A percentile compares a stretch with the other conserved stretches of the same genome.
Conservation (phyloP, 805 yeast genomes). For the Candida insectorum region DNA sequence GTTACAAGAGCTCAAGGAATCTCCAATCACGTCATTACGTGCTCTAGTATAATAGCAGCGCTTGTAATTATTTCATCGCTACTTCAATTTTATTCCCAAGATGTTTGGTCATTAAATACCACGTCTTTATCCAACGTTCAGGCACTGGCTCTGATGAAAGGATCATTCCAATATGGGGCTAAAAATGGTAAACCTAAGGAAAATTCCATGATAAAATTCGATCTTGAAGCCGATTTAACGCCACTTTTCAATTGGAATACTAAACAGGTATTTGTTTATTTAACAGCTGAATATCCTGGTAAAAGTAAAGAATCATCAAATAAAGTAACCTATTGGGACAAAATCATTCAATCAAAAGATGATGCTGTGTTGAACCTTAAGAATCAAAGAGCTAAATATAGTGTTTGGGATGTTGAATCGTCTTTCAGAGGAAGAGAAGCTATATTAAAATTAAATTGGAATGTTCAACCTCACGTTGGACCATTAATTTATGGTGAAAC, state of each 20-base stretch:
- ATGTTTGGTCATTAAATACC: constrained; percentile 43
- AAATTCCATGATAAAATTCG: constrained; percentile 68
- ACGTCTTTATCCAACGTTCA: constrained; percentile 32
- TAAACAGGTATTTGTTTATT: constrained; percentile 88
- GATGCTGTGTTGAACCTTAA: constrained; percentile 55
- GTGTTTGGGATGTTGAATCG: constrained; percentile 81
- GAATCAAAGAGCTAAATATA: constrained; percentile 66
- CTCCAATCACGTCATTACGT: constrained; percentile 53
- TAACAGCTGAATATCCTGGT: constrained; percentile 80
- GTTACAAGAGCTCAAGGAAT: constrained; percentile 43
- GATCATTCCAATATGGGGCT: constrained; percentile 68
- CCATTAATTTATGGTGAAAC: constrained; percentile 67
- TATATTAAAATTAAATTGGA: constrained; percentile 74
- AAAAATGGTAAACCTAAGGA: constrained; percentile 67
- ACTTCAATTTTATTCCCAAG: constrained; percentile 43
- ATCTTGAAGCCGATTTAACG: constrained; percentile 67
- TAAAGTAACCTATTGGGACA: constrained; percentile 88
- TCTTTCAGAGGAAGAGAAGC: constrained; percentile 63
- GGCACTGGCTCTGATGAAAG: constrained; percentile 43
- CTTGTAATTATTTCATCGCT: constrained; percentile 48
- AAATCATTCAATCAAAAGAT: constrained; percentile 57
- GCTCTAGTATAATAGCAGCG: constrained; percentile 41
- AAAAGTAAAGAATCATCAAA: constrained; percentile 42
- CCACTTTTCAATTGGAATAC: constrained; percentile 95
- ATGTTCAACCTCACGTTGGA: constrained; percentile 89